phyloP scores from a whole-genome alignment of 176 grass and related monocot genomes.

The Cocos nucifera region DNA sequence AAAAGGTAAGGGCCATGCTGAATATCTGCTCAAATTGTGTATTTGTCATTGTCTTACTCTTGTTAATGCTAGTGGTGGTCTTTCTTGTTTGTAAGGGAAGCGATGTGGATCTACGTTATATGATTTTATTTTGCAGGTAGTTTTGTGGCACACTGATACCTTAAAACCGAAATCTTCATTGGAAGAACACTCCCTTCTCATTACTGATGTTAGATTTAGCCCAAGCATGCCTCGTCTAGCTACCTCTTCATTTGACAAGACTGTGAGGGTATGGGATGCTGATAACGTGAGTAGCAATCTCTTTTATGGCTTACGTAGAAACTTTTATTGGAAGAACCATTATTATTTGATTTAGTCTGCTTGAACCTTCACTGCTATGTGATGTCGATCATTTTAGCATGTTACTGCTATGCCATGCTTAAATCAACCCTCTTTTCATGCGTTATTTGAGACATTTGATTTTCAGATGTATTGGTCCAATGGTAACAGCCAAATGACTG shows the following conservation, averaged over 20 bases:
- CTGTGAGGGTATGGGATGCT: conserved; percentile 21
- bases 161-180: conserved; percentile 16
- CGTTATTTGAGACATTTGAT: too few species aligned
- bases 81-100: too few species aligned
- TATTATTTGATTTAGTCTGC: background rate
- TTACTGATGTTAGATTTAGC: conserved; percentile 15
- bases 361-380: too few species aligned
- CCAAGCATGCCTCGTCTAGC: conserved; percentile 7
- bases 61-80: too few species aligned
- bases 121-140: conserved; percentile 2
- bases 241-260: conserved; percentile 23
- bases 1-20: conserved; percentile 53
- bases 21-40: too few species aligned
- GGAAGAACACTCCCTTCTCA: conserved; percentile 17
- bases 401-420: too few species aligned
- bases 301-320: background rate
- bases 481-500: too few species aligned
- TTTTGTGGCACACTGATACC: conserved; percentile 20
- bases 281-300: conserved; percentile 13
- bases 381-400: too few species aligned
- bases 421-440: too few species aligned
- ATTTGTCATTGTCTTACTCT: too few species aligned
- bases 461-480: too few species aligned
- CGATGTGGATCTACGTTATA: too few species aligned
- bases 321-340: background rate